A percentile compares a stretch with the other conserved stretches of the same genome.
These are phyloP conservation scores for Cystofilobasidium capitatum DNA, from an alignment of 768 basidiomycete species.

Conservation along the genomic window DNA sequence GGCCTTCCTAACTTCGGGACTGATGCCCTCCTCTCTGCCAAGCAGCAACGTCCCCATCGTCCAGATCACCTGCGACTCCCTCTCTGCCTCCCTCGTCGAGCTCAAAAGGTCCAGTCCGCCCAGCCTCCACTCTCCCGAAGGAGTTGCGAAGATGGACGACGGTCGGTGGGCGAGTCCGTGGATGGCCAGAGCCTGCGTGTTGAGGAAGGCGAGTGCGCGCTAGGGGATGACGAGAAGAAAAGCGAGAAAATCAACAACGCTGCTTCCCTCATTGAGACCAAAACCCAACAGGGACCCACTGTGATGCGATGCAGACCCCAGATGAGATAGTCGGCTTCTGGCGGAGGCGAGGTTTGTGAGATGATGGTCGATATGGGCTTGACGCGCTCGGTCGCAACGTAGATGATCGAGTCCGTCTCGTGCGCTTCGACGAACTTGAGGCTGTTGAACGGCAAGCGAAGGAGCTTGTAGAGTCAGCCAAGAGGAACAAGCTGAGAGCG, in stretches of 20 bases:
- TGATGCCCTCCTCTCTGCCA: conserved; percentile 52
- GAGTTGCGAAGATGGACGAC: conserved; percentile 78
- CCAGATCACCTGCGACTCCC: conserved; percentile 57
- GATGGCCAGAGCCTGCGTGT: conserved; percentile 68
- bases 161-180: conserved; percentile 63
- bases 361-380: conserved; percentile 59
- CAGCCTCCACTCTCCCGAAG: conserved; percentile 91
- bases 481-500: not conserved
- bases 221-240: conserved; percentile 34
- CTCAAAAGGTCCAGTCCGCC: conserved; percentile 89
- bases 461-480: not conserved
- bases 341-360: conserved; percentile 44
- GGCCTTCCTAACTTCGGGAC: conserved; percentile 78
- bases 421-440: conserved; percentile 90
- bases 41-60: conserved; percentile 51
- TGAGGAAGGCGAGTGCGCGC: conserved; percentile 84
- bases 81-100: conserved; percentile 55
- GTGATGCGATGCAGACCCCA: conserved; percentile 90
- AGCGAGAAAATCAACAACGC: not conserved
- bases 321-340: conserved; percentile 74
- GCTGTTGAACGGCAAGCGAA: too few species aligned
- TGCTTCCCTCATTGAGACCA: not conserved
- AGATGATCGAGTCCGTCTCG: conserved; percentile 75
- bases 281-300: conserved; percentile 45
- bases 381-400: conserved; percentile 92